These are phyloP conservation scores for Trichoderma breve DNA, from an alignment of 2,329 filamentous ascomycete genomes.

Conservation along the genomic window DNA sequence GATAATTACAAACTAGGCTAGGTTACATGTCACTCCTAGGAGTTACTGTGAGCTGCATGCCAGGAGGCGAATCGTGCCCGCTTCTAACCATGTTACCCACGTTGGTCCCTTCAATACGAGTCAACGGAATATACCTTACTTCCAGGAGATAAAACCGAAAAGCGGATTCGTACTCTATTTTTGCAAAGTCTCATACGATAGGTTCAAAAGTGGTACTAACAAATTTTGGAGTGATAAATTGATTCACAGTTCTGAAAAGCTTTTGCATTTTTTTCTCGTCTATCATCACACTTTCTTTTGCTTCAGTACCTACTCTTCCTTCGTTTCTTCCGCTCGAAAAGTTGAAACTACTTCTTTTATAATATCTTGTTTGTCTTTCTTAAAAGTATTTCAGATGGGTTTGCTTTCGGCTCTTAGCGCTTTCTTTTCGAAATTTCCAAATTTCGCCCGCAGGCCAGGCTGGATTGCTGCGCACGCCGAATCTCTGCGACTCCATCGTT, in stretches of 20 bases:
- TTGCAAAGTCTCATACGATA: background rate
- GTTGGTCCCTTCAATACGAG: conserved; percentile 1
- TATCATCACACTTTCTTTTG: background rate
- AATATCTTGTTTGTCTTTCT: background rate
- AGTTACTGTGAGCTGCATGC: background rate
- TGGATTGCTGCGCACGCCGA: conserved; percentile 7
- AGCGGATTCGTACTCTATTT: background rate
- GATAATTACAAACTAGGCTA: background rate
- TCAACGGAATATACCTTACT: background rate
- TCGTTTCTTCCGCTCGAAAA: background rate
- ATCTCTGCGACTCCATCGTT: background rate
- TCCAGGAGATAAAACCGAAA: background rate
- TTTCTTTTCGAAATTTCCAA: background rate
- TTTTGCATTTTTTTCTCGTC: background rate
- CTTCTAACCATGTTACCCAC: background rate
- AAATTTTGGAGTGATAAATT: background rate
- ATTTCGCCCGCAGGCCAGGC: background rate
- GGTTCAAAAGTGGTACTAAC: background rate
- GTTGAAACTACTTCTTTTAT: background rate
- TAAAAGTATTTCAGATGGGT: background rate
- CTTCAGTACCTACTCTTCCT: background rate
- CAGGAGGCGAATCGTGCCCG: background rate
- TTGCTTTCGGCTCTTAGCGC: background rate
- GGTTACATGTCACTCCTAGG: background rate
- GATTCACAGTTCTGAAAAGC: background rate